Evolutionary conservation across 768 basidiomycete genomes (phyloP).

Genomic region (Naematelia aurantialba): DNA sequence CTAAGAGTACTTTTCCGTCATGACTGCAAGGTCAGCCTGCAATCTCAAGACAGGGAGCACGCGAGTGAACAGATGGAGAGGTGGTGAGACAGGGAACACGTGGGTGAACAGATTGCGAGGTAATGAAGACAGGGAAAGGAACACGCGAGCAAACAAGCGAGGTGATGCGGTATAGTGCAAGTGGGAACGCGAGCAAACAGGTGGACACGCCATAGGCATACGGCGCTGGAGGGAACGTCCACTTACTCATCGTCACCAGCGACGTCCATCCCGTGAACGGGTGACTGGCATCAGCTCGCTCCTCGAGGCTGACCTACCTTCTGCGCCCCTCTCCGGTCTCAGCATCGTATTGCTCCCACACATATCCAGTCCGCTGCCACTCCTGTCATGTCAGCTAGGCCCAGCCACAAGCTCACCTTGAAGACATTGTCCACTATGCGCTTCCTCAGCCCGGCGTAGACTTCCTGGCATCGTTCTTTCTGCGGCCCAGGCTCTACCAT

Average conservation of each 20-base stretch:
- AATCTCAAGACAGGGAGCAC: not conserved
- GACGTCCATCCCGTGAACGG: constrained; percentile 98
- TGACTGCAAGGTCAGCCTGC: constrained; percentile 52
- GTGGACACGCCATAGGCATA: too few species aligned
- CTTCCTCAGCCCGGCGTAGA: constrained; percentile 73
- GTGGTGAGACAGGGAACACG: too few species aligned
- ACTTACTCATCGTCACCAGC: constrained; percentile 78
- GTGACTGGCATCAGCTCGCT: constrained; percentile 58
- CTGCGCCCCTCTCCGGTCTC: constrained; percentile 74
- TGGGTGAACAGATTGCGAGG: too few species aligned
- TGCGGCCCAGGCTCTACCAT: constrained; percentile 74
- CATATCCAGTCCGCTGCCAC: constrained; percentile 86
- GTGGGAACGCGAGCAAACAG: too few species aligned
- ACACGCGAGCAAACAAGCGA: too few species aligned
- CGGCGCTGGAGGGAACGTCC: too few species aligned
- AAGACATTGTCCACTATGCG: constrained; percentile 83
- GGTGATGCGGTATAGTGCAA: too few species aligned
- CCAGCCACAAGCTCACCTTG: constrained; percentile 53
- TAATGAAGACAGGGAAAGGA: too few species aligned
- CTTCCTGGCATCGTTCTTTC: constrained; percentile 66
- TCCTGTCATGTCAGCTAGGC: constrained; percentile 51
- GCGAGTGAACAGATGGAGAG: too few species aligned
- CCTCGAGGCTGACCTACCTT: constrained; percentile 58
- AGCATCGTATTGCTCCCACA: constrained; percentile 96
- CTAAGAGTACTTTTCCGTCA: constrained; percentile 62